phyloP scores from a whole-genome alignment of 805 yeast genomes.

The Metschnikowia corniflorae region DNA sequence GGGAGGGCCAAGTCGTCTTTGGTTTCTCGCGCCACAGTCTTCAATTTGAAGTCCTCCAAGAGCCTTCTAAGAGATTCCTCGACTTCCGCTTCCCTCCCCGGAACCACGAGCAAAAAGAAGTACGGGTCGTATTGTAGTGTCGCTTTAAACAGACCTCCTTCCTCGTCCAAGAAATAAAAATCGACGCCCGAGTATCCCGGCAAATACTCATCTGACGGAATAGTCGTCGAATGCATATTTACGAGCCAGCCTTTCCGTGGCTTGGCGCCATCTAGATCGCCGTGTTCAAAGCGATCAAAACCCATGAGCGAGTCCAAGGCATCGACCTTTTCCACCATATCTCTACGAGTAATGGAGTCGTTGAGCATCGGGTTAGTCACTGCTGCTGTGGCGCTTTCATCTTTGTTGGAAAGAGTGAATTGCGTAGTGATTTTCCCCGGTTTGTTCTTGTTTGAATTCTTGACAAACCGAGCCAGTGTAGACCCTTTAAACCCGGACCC shows the following conservation, averaged over 20 bases:
- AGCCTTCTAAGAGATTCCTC: slow-evolving; percentile 76
- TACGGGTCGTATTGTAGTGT: slow-evolving; percentile 85
- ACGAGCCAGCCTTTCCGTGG: slow-evolving; percentile 82
- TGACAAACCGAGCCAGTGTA: slow-evolving; percentile 50
- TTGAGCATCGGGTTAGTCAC: slow-evolving; percentile 34
- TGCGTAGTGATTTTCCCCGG: slow-evolving; percentile 19
- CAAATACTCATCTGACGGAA: slow-evolving; percentile 53
- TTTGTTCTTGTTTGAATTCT: slow-evolving; percentile 25
- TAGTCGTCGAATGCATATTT: slow-evolving; percentile 86
- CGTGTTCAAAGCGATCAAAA: slow-evolving; percentile 70
- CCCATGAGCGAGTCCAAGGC: slow-evolving; percentile 82
- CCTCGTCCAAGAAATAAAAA: slow-evolving; percentile 90
- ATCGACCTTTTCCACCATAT: slow-evolving; percentile 59
- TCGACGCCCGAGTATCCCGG: slow-evolving; percentile 89
- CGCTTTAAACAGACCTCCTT: slow-evolving; percentile 92
- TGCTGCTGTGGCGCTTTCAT: slow-evolving; percentile 9
- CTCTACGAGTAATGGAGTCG: slow-evolving; percentile 43
- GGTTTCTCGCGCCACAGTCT: slow-evolving; percentile 48
- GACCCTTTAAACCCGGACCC: slow-evolving; percentile 45
- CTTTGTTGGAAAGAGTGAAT: slow-evolving; percentile 14
- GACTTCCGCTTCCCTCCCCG: slow-evolving; percentile 64
- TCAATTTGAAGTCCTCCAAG: slow-evolving; percentile 58
- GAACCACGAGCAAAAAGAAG: slow-evolving; percentile 65
- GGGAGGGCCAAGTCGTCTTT: slow-evolving; percentile 82
- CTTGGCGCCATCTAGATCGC: slow-evolving; percentile 50